Conservation (phyloP, 225 moss, liverwort and hornwort genomes). For the Physcomitrellopsis africana region DNA sequence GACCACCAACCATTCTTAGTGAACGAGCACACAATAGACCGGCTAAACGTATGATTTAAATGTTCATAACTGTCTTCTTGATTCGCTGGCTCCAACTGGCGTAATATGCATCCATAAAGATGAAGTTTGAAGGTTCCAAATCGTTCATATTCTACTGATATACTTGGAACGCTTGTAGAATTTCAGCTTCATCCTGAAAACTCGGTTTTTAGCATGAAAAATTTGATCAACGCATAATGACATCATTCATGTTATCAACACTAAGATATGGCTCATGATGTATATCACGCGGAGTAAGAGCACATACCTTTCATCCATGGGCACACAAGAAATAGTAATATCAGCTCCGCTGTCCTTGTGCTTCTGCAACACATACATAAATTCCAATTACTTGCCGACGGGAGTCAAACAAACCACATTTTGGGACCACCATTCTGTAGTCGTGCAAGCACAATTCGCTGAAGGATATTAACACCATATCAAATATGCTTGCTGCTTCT, state of each 20-base stretch:
- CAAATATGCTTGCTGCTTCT: too few relatives aligned
- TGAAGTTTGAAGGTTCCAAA: neutral
- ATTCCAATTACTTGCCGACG: neutral
- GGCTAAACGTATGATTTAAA: neutral
- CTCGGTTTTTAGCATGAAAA: neutral
- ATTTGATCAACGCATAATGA: neutral
- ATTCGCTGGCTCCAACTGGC: neutral
- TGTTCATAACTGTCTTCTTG: neutral
- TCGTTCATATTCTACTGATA: neutral
- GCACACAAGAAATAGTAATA: slow-evolving; percentile 79
- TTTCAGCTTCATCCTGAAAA: neutral
- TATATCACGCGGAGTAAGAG: neutral
- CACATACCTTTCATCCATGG: slow-evolving; percentile 81
- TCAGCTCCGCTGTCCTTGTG: slow-evolving; percentile 84
- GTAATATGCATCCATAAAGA: neutral
- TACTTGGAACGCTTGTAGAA: neutral
- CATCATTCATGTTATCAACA: neutral
- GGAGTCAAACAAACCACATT: neutral
- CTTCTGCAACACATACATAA: slow-evolving; percentile 53
- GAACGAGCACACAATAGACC: neutral
- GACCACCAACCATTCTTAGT: neutral
- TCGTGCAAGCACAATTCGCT: neutral
- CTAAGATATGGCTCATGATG: neutral
- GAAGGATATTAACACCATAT: too few relatives aligned
- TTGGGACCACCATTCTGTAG: neutral